Conservation (phyloP, 371 early-diverging fungal species). For the Mortierella sp. region DNA sequence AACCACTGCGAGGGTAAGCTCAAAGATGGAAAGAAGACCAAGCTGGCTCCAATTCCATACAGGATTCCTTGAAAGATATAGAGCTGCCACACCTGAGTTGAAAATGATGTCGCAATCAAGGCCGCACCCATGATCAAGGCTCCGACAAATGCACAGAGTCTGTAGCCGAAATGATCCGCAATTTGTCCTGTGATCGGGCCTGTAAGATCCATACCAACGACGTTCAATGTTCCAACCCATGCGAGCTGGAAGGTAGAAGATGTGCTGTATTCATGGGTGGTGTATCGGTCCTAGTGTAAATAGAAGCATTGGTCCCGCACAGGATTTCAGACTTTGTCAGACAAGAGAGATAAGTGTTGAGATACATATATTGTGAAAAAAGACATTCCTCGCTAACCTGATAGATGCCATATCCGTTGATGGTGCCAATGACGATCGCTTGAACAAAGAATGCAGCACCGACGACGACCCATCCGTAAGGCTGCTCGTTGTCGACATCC, state of each 20-base stretch:
- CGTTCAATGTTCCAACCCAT: conserved; percentile 66
- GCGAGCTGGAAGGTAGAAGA: conserved; percentile 53
- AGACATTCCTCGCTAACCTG: conserved; percentile 26
- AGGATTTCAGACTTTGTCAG: no score
- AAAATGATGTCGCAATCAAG: conserved; percentile 41
- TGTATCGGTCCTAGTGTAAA: conserved; percentile 33
- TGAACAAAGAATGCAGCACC: conserved; percentile 45
- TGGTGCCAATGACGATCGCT: conserved; percentile 31
- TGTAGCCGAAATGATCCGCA: conserved; percentile 68
- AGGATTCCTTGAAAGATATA: conserved; percentile 77
- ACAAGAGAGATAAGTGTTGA: background rate
- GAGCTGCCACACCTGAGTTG: conserved; percentile 63
- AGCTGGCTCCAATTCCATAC: conserved; percentile 70
- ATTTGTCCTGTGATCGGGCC: conserved; percentile 73
- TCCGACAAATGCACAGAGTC: conserved; percentile 66
- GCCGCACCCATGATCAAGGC: conserved; percentile 52
- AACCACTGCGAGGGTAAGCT: conserved; percentile 82
- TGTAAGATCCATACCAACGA: conserved; percentile 57
- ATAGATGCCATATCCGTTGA: conserved; percentile 43
- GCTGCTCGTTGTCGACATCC: conserved; percentile 33
- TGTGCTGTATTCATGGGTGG: conserved; percentile 31
- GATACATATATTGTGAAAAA: background rate
- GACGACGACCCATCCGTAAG: conserved; percentile 49
- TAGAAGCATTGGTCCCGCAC: no score
- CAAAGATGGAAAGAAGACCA: conserved; percentile 73